Base-by-base conservation (phyloP, 768 basidiomycete species). In the Daedaleopsis nitida region DNA sequence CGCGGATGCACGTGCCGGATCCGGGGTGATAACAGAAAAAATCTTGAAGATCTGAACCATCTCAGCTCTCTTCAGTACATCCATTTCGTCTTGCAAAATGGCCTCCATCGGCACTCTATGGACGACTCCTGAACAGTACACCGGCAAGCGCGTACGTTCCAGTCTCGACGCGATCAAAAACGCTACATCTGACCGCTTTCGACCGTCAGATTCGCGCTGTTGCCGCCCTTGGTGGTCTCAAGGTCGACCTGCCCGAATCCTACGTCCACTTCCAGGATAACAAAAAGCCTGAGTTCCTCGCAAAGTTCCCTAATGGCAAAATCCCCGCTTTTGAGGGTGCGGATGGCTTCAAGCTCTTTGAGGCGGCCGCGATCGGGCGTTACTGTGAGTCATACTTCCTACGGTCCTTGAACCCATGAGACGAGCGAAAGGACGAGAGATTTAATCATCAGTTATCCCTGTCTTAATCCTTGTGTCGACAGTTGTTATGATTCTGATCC, bases 241-340 rank as follows among this genome's bases (percentile, higher is more conserved):
- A 84, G 51, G 64, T 91, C 58, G 82, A 85, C 59, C 60, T 80
- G 54, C 81, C 84, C 16, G 75, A 76, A 19, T 69, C 65, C 57
- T 91, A 89, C 73, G 79, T 77, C 57, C 86, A 89, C 72, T 76
- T 73, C 60, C 80, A 86, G 66, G 82, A 84, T 70, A 92, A 92
- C 80, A 84, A 83, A 72, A 85, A 83, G 69, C 81, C 88, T 0
- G 88, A 86, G 35, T 92, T 86, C 74, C 72, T 84, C 50, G 72
- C 77, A 61, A 94, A 94, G 75, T 95, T 92, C 76, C 85, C 89
- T 52, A 81, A 81, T 59, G 89, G 91, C 58, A 93, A 94, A 80
- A 84, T 96, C 67, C 96, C 97, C 27, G 88, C 89, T 39, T 83
- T 89, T 55, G 92, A 94, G 74, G 79, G 82, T 48, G 75, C 78